phyloP scores from a whole-genome alignment of 352 stramenopile genomes.

The Globisporangium perplexum region DNA sequence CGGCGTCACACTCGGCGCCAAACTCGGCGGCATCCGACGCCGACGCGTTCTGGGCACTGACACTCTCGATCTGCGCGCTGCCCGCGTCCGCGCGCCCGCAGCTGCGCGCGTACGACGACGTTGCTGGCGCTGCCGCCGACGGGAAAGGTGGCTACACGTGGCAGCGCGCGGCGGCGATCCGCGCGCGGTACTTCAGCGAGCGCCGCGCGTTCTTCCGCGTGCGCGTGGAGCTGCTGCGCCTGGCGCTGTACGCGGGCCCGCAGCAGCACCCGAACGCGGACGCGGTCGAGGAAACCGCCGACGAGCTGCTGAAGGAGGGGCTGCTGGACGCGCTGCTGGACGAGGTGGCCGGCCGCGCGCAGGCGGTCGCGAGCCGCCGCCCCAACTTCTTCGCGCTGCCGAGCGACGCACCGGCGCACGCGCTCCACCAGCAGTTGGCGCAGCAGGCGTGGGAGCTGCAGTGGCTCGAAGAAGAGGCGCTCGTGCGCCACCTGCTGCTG shows the following conservation, averaged over 20 bases:
- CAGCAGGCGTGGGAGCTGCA: conserved; percentile 51
- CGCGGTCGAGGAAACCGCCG: conserved; percentile 31
- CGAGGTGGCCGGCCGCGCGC: conserved; percentile 36
- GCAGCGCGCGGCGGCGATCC: conserved; percentile 20
- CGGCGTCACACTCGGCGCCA: no score
- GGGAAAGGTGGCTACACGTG: conserved; percentile 8
- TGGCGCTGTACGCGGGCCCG: conserved; percentile 20
- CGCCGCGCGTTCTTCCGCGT: conserved; percentile 46
- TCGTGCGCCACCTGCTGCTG: conserved; percentile 54
- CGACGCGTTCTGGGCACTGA: conserved; percentile 20
- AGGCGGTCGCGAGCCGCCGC: conserved; percentile 14
- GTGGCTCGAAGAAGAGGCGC: conserved; percentile 46
- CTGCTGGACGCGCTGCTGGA: conserved; percentile 49
- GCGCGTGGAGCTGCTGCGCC: conserved; percentile 48
- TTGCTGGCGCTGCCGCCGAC: no score
- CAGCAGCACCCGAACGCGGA: conserved; percentile 24
- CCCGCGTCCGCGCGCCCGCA: conserved; percentile 18
- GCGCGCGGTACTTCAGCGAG: conserved; percentile 28
- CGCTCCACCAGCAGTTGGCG: conserved; percentile 19
- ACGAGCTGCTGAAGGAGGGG: conserved; percentile 49
- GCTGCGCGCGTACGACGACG: conserved; percentile 14
- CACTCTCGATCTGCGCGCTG: conserved; percentile 25
- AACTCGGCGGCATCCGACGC: conserved; percentile 5
- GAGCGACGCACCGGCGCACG: neutral
- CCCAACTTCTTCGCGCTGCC: conserved; percentile 32